phyloP scores from a whole-genome alignment of 306 rosid species.

The Corylus americana region DNA sequence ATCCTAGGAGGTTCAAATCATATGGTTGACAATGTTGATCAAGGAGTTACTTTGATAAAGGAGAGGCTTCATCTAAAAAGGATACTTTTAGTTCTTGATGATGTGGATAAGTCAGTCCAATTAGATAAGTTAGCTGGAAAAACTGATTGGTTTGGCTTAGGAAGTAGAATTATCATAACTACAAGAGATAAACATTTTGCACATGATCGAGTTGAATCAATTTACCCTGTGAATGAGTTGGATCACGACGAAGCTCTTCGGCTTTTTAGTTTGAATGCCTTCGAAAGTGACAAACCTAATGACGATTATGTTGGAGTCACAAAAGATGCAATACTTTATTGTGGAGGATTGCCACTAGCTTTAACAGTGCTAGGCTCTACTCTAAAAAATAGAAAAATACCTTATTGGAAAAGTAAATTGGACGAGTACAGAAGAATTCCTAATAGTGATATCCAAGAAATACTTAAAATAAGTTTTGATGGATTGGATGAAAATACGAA shows the following conservation, averaged over 20 bases:
- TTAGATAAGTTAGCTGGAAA: not conserved
- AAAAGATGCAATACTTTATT: not conserved
- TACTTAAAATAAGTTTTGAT: no score
- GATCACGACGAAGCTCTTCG: no score
- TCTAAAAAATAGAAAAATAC: not conserved
- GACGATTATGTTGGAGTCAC: not conserved
- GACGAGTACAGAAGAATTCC: constrained; percentile 1
- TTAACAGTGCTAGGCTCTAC: not conserved
- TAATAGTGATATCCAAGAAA: not conserved
- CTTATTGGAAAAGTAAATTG: constrained; percentile 12
- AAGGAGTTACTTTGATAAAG: not conserved
- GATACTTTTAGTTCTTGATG: not conserved
- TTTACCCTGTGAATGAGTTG: no score
- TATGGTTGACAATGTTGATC: not conserved
- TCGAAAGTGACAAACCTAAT: no score
- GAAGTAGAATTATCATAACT: constrained; percentile 11
- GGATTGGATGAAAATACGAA: no score
- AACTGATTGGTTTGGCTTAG: not conserved
- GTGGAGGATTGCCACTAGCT: not conserved
- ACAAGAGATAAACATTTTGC: no score
- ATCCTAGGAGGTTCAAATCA: not conserved
- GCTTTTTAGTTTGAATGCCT: no score
- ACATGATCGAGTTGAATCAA: no score
- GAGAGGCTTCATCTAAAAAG: not conserved
- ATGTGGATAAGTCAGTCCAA: not conserved